A percentile compares a stretch with the other conserved stretches of the same genome.
Evolutionary conservation across 495 filamentous ascomycete species (phyloP).

Genomic region (Achaetomiella virescens): DNA sequence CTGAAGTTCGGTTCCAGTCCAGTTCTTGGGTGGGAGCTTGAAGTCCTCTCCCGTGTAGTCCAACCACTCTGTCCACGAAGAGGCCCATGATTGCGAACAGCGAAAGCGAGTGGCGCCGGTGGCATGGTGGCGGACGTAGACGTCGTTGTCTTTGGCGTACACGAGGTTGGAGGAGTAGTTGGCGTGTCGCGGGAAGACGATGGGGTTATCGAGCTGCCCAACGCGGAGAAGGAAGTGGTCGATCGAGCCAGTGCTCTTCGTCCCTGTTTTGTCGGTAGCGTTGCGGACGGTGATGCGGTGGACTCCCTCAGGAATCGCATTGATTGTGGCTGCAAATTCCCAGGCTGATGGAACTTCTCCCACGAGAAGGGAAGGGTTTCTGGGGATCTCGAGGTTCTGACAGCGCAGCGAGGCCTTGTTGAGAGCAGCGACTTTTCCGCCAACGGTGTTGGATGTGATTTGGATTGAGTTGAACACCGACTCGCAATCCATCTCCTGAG

Average conservation of each 20-base stretch:
- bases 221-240: conserved; percentile 48
- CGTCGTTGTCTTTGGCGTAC: conserved; percentile 27
- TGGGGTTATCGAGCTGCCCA: conserved; percentile 43
- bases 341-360: conserved; percentile 50
- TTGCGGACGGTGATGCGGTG: conserved; percentile 59
- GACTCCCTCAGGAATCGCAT: conserved; percentile 44
- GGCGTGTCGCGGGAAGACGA: conserved; percentile 51
- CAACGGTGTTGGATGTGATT: conserved; percentile 48
- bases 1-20: conserved; percentile 57
- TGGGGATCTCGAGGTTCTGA: conserved; percentile 31
- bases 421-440: conserved; percentile 4
- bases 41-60: conserved; percentile 51
- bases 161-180: conserved; percentile 54
- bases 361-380: conserved; percentile 12
- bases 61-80: conserved; percentile 53
- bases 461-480: conserved; percentile 28
- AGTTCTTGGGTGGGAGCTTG: conserved; percentile 44
- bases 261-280: conserved; percentile 37
- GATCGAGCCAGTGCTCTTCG: conserved; percentile 20
- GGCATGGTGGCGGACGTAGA: conserved; percentile 54
- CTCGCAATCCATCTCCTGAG: conserved; percentile 57
- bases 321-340: conserved; percentile 47
- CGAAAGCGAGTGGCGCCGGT: conserved; percentile 58
- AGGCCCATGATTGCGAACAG: conserved; percentile 59
- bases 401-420: conserved; percentile 19